Evolutionary conservation across 352 stramenopile genomes (phyloP), one percentile per base, ranked within the genome.

Genomic region (Phytophthora pistaciae): DNA sequence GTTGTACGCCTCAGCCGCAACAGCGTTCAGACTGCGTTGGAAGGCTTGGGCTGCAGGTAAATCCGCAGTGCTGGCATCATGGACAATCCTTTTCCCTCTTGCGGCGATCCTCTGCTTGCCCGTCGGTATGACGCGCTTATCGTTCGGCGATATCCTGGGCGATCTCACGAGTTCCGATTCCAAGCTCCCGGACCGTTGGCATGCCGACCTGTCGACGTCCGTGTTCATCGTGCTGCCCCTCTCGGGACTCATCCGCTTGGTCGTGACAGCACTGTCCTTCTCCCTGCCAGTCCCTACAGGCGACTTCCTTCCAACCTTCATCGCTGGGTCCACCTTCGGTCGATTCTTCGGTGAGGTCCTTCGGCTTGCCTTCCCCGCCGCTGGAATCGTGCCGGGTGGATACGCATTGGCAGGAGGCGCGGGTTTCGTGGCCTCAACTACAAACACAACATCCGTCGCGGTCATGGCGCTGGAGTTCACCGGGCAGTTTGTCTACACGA

Each of bases 401-500:
- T 95, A 94, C 61, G 87, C 88, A 5, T 61, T 95, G 11, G 83
- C 84, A 4, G 87, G 87, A 33, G 88, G 76, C 6, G 87, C 86
- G 10, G 77, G 82, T 4, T 84, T 95, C 25, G 79, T 86, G n/a
- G 84, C 77, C 3, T 68, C 83, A 1, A 79, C 73, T 5, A 94
- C 88, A 16, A 84, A 91, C 56, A 92, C 88, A 3, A 76, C 92
- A 9, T 93, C 85, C 0, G 82, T 91, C 14, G 88, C 88, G 70
- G 82, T 93, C n/a, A 93, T 93, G 54, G 83, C 82, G 29, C 64
- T 91, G 10, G 86, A 93, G 57, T 86, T 93, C 56, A 92, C 84
- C 5, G 84, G 86, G 1, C 84, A 92, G 58, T 91, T 93, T 40
- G 74, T 88, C 48, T 93, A 88, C 68, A 80, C 89, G 57, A 89